Evolutionary conservation across 495 filamentous ascomycete species (phyloP).

Genomic region (Penicillium chermesinum): DNA sequence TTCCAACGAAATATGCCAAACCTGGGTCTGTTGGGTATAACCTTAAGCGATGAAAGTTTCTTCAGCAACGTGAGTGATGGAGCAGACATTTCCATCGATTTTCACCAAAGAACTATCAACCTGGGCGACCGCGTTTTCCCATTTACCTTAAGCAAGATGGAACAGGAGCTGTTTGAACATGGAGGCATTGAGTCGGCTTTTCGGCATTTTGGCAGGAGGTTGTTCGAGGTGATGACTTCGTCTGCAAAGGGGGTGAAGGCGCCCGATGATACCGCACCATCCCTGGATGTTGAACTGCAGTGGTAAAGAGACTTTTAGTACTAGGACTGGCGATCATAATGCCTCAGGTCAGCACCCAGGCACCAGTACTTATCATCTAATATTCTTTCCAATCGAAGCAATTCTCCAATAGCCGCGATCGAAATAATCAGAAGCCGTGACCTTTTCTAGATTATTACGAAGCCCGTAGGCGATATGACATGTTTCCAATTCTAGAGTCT

Average conservation of each 20-base stretch:
- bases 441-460: too few species aligned
- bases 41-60: slow-evolving; percentile 27
- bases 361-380: too few species aligned
- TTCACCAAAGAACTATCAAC: slow-evolving; percentile 10
- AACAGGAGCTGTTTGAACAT: slow-evolving; percentile 27
- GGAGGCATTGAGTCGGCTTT: slow-evolving; percentile 30
- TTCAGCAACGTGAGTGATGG: slow-evolving; percentile 30
- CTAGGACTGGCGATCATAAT: too few species aligned
- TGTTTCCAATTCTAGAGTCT: too few species aligned
- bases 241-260: not conserved
- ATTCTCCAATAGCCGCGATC: too few species aligned
- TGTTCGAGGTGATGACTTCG: slow-evolving; percentile 27
- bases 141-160: slow-evolving; percentile 33
- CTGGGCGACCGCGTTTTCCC: slow-evolving; percentile 18
- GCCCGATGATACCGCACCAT: not conserved
- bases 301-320: too few species aligned
- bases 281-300: not conserved
- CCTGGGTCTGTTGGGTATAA: slow-evolving; percentile 36
- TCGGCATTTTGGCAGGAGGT: slow-evolving; percentile 28
- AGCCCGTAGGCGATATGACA: too few species aligned
- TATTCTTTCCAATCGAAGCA: too few species aligned
- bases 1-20: slow-evolving; percentile 37
- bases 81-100: slow-evolving; percentile 25
- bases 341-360: too few species aligned
- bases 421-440: too few species aligned